Percentiles rank a stretch among this genome's conserved stretches.
phyloP scores from a whole-genome alignment of 1,284 basidiomycete genomes.

The Somion occarium region DNA sequence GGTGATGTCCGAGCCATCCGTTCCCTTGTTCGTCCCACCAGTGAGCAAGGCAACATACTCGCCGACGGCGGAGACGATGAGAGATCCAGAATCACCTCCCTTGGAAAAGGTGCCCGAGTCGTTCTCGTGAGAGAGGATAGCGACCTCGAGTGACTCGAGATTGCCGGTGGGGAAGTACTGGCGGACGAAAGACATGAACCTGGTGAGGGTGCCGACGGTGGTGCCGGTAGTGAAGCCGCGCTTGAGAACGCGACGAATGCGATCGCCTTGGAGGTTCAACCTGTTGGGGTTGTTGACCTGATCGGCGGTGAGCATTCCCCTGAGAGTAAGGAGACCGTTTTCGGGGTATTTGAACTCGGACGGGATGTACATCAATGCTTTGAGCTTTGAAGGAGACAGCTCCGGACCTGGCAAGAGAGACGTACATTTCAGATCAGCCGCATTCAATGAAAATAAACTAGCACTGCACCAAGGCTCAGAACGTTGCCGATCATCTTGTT shows the following conservation, averaged over 20 bases:
- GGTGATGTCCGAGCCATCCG: constrained; percentile 27
- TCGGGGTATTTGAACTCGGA: constrained; percentile 31
- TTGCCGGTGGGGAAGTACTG: constrained; percentile 22
- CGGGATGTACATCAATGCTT: constrained; percentile 7
- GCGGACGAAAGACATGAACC: constrained; percentile 28
- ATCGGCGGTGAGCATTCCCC: constrained; percentile 20
- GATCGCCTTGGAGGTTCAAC: constrained; percentile 19
- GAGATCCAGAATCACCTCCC: constrained; percentile 33
- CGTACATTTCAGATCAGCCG: neutral
- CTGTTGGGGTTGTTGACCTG: constrained; percentile 26
- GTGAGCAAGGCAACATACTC: constrained; percentile 29
- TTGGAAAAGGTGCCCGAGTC: constrained; percentile 29
- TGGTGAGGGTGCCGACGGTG: constrained; percentile 27
- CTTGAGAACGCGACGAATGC: constrained; percentile 30
- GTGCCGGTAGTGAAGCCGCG: constrained; percentile 24
- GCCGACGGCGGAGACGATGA: no score
- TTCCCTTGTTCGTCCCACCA: constrained; percentile 22
- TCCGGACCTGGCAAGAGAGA: constrained; percentile 5
- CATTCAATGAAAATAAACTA: neutral
- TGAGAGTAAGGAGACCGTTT: constrained; percentile 22
- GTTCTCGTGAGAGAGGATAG: constrained; percentile 27
- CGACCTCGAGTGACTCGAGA: constrained; percentile 23
- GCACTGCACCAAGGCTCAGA: constrained; percentile 6
- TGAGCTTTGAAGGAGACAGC: constrained; percentile 1
- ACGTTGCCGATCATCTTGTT: constrained; percentile 24